A percentile compares a stretch with the other conserved stretches of the same genome.
Conservation (phyloP, 2,329 filamentous ascomycete species). For the Phialophora expanda region DNA sequence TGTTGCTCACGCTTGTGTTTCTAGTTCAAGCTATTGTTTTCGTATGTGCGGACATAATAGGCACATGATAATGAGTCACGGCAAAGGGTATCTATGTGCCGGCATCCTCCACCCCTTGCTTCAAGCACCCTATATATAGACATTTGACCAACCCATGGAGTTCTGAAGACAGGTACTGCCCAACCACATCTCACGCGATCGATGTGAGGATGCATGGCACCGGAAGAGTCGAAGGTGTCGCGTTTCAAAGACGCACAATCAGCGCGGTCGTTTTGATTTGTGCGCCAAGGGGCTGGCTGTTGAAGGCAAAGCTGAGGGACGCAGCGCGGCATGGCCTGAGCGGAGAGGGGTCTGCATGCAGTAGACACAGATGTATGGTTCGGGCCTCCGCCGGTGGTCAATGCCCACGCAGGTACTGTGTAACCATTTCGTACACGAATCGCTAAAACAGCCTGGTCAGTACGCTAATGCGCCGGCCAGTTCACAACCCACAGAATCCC, state of each 20-base stretch:
- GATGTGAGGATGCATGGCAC: not conserved
- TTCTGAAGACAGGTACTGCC: not conserved
- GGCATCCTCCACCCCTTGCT: slow-evolving; percentile 6
- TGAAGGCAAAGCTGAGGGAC: slow-evolving; percentile 29
- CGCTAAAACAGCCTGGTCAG: slow-evolving; percentile 46
- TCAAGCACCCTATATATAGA: slow-evolving; percentile 7
- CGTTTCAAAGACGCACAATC: slow-evolving; percentile 6
- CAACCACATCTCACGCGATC: not conserved
- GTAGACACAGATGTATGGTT: slow-evolving; percentile 58
- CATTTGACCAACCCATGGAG: not conserved
- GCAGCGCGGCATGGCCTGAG: slow-evolving; percentile 40
- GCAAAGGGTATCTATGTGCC: slow-evolving; percentile 13
- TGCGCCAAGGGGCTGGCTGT: slow-evolving; percentile 38
- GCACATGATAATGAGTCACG: not conserved
- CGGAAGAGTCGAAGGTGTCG: not conserved
- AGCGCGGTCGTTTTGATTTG: slow-evolving; percentile 35
- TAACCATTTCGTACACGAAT: slow-evolving; percentile 67
- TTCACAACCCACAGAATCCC: not conserved
- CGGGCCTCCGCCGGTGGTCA: slow-evolving; percentile 53
- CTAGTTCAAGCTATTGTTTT: not conserved
- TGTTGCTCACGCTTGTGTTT: not conserved
- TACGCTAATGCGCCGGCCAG: slow-evolving; percentile 3
- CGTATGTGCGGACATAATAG: slow-evolving; percentile 7
- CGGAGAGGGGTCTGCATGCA: slow-evolving; percentile 54
- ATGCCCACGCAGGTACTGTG: slow-evolving; percentile 65